These are phyloP conservation scores for Dothidotthia symphoricarpi DNA, from an alignment of 2,329 filamentous ascomycete genomes.

Conservation along the genomic window DNA sequence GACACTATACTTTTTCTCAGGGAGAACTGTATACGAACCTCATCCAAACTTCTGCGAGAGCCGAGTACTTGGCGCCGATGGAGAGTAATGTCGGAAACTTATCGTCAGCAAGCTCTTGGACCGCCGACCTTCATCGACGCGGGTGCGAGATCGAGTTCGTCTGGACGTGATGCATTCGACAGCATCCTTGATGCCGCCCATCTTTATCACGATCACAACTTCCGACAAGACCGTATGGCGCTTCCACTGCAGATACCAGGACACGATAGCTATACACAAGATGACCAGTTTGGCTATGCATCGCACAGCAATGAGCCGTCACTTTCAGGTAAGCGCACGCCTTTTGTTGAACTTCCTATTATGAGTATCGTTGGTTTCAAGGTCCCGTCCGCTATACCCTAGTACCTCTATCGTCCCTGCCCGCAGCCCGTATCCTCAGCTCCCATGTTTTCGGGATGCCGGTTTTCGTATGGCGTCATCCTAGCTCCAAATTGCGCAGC, in stretches of 20 bases:
- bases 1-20: constrained; percentile 9
- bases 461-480: constrained; percentile 24
- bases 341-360: constrained; percentile 1
- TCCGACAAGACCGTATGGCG: constrained; percentile 17
- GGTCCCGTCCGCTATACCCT: constrained; percentile 1
- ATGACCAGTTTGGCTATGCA: constrained; percentile 19
- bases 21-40: not conserved
- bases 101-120: constrained; percentile 35
- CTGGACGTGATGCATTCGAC: constrained; percentile 40
- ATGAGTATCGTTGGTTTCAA: too few species aligned
- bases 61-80: constrained; percentile 31
- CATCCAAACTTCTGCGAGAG: constrained; percentile 1
- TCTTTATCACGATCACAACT: constrained; percentile 28
- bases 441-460: constrained; percentile 13
- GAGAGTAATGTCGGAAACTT: constrained; percentile 40
- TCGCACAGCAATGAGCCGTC: constrained; percentile 22
- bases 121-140: constrained; percentile 39
- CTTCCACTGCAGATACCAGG: constrained; percentile 14
- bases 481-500: constrained; percentile 11
- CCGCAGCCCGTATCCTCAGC: constrained; percentile 12
- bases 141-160: constrained; percentile 42
- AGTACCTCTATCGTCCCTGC: constrained; percentile 4
- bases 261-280: constrained; percentile 18
- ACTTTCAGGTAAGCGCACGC: constrained; percentile 23
- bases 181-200: constrained; percentile 24